Evolutionary conservation across 306 rosid species (phyloP), one percentile per base, ranked within the genome.

Genomic region (Glycine soja): DNA sequence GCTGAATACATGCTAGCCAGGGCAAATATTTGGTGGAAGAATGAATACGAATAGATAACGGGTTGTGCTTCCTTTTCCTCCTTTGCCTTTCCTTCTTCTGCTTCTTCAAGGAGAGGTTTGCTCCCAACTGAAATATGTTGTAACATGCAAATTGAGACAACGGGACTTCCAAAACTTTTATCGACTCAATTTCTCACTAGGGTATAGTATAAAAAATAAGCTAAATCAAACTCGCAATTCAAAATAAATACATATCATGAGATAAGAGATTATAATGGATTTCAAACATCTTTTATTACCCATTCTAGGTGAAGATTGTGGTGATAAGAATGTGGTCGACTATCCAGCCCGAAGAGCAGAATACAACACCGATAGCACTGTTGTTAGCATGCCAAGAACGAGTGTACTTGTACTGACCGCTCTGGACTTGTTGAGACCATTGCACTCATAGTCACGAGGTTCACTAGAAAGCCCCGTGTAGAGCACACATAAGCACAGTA

Each of bases 311-410:
- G 99, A 95, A 82, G 98, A 88, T 51, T 96, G 90, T 36, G 98
- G 99, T 10, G 98, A 95, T 18, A 95, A 78, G 86, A 95, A 93
- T 40, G 97, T 80, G 42, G 91, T 92, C 5, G 99, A 95, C 81
- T 98, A 95, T 70, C 99, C 99, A 70, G 98, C 98, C 18, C 99
- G 98, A 72, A 95, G 82, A 40, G 99, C 99, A 11, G 97, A 95
- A 85, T 95, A 95, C 81, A 95, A 65, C 83, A 95, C 97, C 32
- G 99, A 93, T 70, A 95, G 86, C 74, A 95, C 85, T 3, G 99
- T 95, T 2, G 97, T 95, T 45, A 88, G 85, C 98, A 95, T 82
- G 82, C 99, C 99, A 80, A 95, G 97, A 84, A 95, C 72, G 8
- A 93, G 92, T 32, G 98, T 91, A 58, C 97, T 18, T 19, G 87